Conservation (phyloP, 441 rosid species). For the Aquilaria agallochum region DNA sequence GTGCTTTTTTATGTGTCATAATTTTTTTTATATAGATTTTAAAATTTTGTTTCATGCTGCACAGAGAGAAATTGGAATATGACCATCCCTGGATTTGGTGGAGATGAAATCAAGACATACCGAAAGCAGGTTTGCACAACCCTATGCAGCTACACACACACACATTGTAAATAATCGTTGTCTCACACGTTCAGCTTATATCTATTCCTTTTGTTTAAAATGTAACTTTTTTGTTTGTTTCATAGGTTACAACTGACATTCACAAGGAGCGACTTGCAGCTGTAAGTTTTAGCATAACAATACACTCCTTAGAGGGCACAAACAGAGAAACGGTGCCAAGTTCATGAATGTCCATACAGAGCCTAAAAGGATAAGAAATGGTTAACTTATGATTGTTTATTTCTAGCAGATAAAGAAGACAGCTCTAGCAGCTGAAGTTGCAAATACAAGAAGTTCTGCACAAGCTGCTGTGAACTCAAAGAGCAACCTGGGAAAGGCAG, state of each 20-base stretch:
- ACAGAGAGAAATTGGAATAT: constrained; percentile 94
- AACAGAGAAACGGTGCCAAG: too few relatives aligned
- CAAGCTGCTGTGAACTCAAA: constrained; percentile 53
- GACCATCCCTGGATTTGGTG: constrained; percentile 76
- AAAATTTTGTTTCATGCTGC: constrained; percentile 21
- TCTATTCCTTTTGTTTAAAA: too few relatives aligned
- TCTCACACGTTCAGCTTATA: too few relatives aligned
- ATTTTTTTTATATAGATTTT: neutral
- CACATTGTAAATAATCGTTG: too few relatives aligned
- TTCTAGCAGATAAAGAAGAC: constrained; percentile 70
- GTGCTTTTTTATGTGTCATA: too few relatives aligned
- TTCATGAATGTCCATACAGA: too few relatives aligned
- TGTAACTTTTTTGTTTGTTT: neutral
- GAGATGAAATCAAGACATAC: constrained; percentile 87
- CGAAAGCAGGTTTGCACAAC: constrained; percentile 44
- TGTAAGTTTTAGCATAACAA: constrained; percentile 38
- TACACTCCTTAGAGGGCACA: neutral
- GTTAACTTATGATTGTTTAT: neutral
- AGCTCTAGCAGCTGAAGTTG: constrained; percentile 39
- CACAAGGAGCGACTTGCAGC: constrained; percentile 85
- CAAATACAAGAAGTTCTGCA: constrained; percentile 45
- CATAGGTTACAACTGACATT: constrained; percentile 67
- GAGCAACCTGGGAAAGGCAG: constrained; percentile 55
- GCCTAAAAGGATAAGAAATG: too few relatives aligned
- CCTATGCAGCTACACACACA: too few relatives aligned